Evolutionary conservation across 1,284 basidiomycete genomes (phyloP), one percentile per base, ranked within the genome.

Genomic region (Naganishia liquefaciens): DNA sequence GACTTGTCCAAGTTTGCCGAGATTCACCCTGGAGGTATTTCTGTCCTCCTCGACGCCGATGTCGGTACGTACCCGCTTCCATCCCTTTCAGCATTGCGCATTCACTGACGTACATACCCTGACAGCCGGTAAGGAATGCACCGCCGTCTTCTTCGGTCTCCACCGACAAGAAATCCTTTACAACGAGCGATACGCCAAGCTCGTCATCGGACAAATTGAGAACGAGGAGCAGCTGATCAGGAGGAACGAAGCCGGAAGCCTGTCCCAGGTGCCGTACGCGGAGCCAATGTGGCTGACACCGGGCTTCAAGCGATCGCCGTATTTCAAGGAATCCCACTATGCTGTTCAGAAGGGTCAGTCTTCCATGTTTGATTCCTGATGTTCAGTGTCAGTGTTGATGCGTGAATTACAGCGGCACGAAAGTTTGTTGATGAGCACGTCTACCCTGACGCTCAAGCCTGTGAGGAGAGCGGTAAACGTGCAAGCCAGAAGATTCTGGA

Each of bases 271-370:
- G 0, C 91, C 91, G 1, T 91, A 91, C 74, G 89, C 85, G 19
- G 91, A 93, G 73, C 88, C 90, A 15, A 86, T 86, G 2, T 93
- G 89, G 89, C 85, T 96, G 46, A 81, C 80, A n/a, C 79, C 84
- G 6, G 90, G 89, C 0, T 94, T 87, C 80, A 83, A 85, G 72
- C 33, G 27, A 19, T 88, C 84, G 67, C 90, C 93, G 0, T 97
- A 94, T 77, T 95, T 91, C 80, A 88, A 83, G 23, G 88, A 90
- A 9, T 74, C 74, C 3, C 81, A 82, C 72, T 74, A 77, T 13
- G 68, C 69, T 5, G 69, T 82, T 13, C 80, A 81, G 66, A 76
- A 78, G 68, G 74, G 71, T 70, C 40, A 70, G 71, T 69, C 19
- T 3, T 7, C 5, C 9, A 25, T 4, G 33, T 21, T 19, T 6